Base-by-base conservation (phyloP, 345 rosid genomes). In the Firmiana major region DNA sequence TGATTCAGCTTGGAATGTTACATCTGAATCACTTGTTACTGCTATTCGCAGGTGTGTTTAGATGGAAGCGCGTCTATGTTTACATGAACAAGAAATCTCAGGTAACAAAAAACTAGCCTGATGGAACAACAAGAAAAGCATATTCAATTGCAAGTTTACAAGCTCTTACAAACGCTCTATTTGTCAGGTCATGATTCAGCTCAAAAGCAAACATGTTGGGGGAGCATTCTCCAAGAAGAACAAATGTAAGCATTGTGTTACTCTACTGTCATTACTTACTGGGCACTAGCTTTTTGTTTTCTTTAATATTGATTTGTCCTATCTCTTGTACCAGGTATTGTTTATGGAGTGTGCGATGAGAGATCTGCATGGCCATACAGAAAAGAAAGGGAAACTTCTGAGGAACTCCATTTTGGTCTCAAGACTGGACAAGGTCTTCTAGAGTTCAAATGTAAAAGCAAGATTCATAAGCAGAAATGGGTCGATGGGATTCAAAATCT, bases 221-320 rank as follows among this genome's bases (percentile, higher is more conserved):
- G 99, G 99, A 77, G 97, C 98, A 8, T 93, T 96, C 88, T 90
- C 97, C 76, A 92, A 87, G 85, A 96, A 91, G 76, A 90, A 87
- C 75, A 96, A 92, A 89, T 87, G 99, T 93, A 75, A 79, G 89
- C 51, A 36, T 49, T 67, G 26, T 7, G 2, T 15, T 34, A 16
- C 19, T 8, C 5, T 71, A 38, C 40, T 36, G 16, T 19, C 21
- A 31, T 3, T 31, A 31, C 34, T 31, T 31, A 31, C 34, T n/a
- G n/a, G n/a, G n/a, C n/a, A n/a, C n/a, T 3, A 31, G 34, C 9
- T 9, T 7, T 64, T 15, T 34, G 5, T 38, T 45, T 24, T 43
- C 19, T 9, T 42, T 38, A 22, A 69, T 71, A 21, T 26, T 64
- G n/a, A 60, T 28, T n/a, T 74, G n/a, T 36, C 46, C 55, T 38